A percentile compares a stretch with the other conserved stretches of the same genome.
phyloP scores from a whole-genome alignment of 2,329 filamentous ascomycete genomes.

The Beauveria bassiana region DNA sequence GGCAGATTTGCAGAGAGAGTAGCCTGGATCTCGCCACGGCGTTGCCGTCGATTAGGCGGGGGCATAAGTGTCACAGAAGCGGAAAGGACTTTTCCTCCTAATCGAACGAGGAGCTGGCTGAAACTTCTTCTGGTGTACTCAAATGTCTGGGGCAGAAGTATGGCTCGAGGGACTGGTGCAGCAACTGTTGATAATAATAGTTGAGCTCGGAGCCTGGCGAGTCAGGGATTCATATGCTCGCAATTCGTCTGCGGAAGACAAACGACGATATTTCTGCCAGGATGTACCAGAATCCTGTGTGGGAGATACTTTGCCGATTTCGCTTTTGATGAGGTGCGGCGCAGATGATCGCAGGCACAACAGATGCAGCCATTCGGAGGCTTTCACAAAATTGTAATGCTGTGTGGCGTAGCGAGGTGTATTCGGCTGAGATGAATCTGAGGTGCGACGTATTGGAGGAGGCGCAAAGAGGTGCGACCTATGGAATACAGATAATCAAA shows the following conservation, averaged over 20 bases:
- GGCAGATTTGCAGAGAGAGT: background rate
- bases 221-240: background rate
- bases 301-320: background rate
- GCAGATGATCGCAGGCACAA: constrained; percentile 4
- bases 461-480: too few relatives aligned
- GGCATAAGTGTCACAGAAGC: background rate
- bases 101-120: background rate
- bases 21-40: background rate
- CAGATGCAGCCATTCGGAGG: constrained; percentile 2
- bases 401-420: background rate
- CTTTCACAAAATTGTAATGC: background rate
- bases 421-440: constrained; percentile 8
- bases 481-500: background rate
- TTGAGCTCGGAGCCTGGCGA: background rate
- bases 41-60: background rate
- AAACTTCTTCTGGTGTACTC: background rate
- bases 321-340: background rate
- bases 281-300: background rate
- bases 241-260: background rate
- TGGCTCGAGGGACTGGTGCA: background rate
- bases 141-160: background rate
- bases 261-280: background rate
- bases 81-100: background rate
- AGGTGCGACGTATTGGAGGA: background rate
- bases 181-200: background rate